These are phyloP conservation scores for Heritiera littoralis DNA, from an alignment of 345 rosid species.

Conservation along the genomic window DNA sequence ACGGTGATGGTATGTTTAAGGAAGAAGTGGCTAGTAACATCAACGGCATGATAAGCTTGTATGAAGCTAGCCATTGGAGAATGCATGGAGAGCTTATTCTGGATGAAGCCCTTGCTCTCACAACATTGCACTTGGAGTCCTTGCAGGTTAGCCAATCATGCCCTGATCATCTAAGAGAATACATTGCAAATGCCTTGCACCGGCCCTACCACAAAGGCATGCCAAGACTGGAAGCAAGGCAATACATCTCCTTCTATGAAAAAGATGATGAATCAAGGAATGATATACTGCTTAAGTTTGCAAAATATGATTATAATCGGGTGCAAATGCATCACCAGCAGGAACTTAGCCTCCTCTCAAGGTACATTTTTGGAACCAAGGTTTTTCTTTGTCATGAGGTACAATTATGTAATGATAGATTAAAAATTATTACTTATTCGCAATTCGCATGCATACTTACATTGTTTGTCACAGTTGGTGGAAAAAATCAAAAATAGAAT, in stretches of 20 bases:
- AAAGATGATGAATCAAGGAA: not conserved
- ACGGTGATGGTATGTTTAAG: not conserved
- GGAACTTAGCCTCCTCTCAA: slow-evolving; percentile 5
- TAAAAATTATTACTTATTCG: not conserved
- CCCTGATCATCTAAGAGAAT: not conserved
- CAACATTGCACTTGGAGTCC: not conserved
- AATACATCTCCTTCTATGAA: slow-evolving; percentile 13
- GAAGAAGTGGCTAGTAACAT: not conserved
- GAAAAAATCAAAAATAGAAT: not conserved
- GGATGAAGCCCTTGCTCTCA: slow-evolving; percentile 21
- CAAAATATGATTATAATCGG: slow-evolving; percentile 23
- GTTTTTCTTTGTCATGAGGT: no score
- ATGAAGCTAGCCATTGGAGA: slow-evolving; percentile 21
- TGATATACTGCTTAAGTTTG: slow-evolving; percentile 8
- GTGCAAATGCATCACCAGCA: slow-evolving; percentile 15
- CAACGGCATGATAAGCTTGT: slow-evolving; percentile 15
- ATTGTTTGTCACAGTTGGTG: not conserved
- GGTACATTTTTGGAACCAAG: not conserved
- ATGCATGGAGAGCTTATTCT: slow-evolving; percentile 18
- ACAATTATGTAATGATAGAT: no score
- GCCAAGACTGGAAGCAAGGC: slow-evolving; percentile 11
- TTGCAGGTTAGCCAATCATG: not conserved
- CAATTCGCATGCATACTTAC: no score
- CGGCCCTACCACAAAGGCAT: slow-evolving; percentile 2
- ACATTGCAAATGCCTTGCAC: not conserved